Conservation (phyloP, 805 yeast genomes). For the Allodekkera sacchari region DNA sequence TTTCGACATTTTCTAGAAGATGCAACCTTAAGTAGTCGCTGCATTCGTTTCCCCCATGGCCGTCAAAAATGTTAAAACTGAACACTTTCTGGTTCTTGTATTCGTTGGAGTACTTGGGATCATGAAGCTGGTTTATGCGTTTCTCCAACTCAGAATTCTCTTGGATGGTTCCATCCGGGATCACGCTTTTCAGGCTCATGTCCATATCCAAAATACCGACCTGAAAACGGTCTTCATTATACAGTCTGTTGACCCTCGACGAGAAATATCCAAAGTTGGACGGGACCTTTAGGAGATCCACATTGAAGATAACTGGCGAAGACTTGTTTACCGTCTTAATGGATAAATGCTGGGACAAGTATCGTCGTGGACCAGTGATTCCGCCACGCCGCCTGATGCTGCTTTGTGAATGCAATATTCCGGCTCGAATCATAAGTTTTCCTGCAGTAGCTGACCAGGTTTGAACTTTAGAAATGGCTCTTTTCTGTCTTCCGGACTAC, state of each 20-base stretch:
- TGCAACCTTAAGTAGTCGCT: conserved; percentile 48
- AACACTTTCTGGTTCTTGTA: conserved; percentile 34
- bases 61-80: conserved; percentile 77
- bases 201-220: conserved; percentile 36
- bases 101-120: conserved; percentile 11
- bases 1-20: conserved; percentile 47
- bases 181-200: conserved; percentile 7
- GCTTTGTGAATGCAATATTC: too few relatives aligned
- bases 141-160: conserved; percentile 7
- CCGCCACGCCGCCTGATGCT: too few relatives aligned
- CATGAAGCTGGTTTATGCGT: conserved; percentile 10
- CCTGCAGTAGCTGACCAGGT: too few relatives aligned
- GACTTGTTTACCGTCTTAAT: conserved; percentile 15
- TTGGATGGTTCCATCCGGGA: not conserved
- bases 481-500: too few relatives aligned
- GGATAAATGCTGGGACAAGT: conserved; percentile 22
- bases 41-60: conserved; percentile 87
- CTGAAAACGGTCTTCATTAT: conserved; percentile 76
- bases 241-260: conserved; percentile 64
- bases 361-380: too few relatives aligned
- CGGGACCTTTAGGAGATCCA: conserved; percentile 58
- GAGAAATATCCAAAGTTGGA: conserved; percentile 71
- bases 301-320: conserved; percentile 30
- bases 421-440: too few relatives aligned
- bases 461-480: too few relatives aligned